Evolutionary conservation across 2,329 filamentous ascomycete species (phyloP), one percentile per base, ranked within the genome.

Genomic region (Alternaria dauci): DNA sequence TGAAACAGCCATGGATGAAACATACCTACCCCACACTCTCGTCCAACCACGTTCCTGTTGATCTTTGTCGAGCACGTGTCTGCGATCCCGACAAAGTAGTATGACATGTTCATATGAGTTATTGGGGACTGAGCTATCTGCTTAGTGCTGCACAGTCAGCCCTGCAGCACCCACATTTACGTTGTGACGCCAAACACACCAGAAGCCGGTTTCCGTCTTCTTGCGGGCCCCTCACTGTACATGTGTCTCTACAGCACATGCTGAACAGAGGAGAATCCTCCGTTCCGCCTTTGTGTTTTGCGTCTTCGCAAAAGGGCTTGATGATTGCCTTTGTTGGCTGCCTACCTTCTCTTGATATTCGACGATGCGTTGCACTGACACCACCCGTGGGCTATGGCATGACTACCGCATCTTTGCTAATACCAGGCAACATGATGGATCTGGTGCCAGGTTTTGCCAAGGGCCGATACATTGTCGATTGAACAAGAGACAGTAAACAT

Each of bases 1-100:
- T 50, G 32, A 38, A 50, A 50, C 46, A 50, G 23, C 0, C 32
- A 25, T 34, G 32, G 46, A 50, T 50, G 46, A 50, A 50, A 50
- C 46, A 50, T 5, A 7, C 38, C 30, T 50, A 50, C 46, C 46
- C 46, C 46, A 38, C 46, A 50, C 32, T n/a, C 20, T 36, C 8
- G 20, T 8, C 46, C 46, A 50, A 38, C 46, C 46, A 50, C 36
- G 30, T 50, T 30, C 32, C 46, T 50, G 32, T 38, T 36, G 46
- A 50, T 50, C 32, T 36, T 25, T n/a, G 1, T 5, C 14, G 32
- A 26, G 46, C 30, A 50, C 46, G 30, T 5, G 20, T 38, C 32
- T 25, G 20, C 20, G 30, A 20, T 36, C 11, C 20, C 30, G 46
- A 36, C 30, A 50, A 25, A 18, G 32, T 20, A 50, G 30, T n/a